phyloP scores from a whole-genome alignment of 2,329 filamentous ascomycete species.

The Calonectria pseudoturangicola region DNA sequence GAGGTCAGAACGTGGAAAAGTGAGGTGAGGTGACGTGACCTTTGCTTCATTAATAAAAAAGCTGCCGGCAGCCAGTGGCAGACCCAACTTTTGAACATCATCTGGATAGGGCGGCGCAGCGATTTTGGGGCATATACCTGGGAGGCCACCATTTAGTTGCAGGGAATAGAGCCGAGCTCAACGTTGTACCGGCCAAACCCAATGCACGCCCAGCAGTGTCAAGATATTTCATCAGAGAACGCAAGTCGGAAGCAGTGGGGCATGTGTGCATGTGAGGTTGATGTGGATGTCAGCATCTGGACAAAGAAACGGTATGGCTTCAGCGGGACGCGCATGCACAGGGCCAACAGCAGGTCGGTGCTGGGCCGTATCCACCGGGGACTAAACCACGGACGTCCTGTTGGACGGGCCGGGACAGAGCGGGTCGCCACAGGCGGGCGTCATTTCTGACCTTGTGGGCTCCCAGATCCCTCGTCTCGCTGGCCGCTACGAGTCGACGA shows the following conservation, averaged over 20 bases:
- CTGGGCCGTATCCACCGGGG: constrained; percentile 46
- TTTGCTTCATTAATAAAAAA: constrained; percentile 40
- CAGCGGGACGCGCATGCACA: constrained; percentile 43
- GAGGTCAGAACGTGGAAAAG: constrained; percentile 38
- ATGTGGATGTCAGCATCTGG: constrained; percentile 32
- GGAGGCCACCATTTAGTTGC: constrained; percentile 3
- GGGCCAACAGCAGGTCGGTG: constrained; percentile 50
- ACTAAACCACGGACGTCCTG: constrained; percentile 41
- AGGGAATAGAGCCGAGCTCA: constrained; percentile 18
- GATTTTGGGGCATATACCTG: constrained; percentile 33
- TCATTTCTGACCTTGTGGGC: constrained; percentile 42
- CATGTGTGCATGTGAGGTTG: constrained; percentile 40
- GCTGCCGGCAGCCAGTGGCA: constrained; percentile 33
- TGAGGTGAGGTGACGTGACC: constrained; percentile 50
- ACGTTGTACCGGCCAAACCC: constrained; percentile 13
- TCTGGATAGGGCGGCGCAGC: constrained; percentile 39
- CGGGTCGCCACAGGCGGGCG: constrained; percentile 24
- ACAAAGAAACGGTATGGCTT: constrained; percentile 47
- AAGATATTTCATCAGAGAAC: constrained; percentile 22
- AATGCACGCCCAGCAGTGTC: constrained; percentile 27
- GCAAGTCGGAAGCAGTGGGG: constrained; percentile 27
- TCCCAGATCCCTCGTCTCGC: constrained; percentile 42
- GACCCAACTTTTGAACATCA: constrained; percentile 47
- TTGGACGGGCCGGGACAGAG: constrained; percentile 38
- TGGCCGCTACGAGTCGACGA: constrained; percentile 17